Evolutionary conservation across 495 filamentous ascomycete species (phyloP), one percentile per base, ranked within the genome.

Genomic region (Penicillium robsamsonii): DNA sequence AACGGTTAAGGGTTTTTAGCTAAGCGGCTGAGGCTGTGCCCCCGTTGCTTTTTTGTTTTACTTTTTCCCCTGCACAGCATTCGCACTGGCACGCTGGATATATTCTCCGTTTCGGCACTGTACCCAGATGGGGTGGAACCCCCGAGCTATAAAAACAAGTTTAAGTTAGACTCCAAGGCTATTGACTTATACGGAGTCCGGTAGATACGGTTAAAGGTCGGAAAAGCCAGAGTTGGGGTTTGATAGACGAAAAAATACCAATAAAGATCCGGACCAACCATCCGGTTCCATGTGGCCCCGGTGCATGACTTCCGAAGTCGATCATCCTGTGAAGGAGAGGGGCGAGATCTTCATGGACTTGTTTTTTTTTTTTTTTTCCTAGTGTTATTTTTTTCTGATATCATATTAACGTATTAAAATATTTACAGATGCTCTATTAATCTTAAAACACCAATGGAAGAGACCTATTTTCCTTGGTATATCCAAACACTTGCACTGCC

Each of bases 271-370:
- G 63, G 66, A 55, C 31, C 63, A 60, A 29, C 52, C 44, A 67
- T 58, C 63, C 63, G 64, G 29, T 63, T 54, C 67, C 67, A 70
- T 70, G 67, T 70, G 67, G 64, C 63, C 64, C 64, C 64, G 63
- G 66, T 66, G 63, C 63, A 55, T 22, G 22, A 22, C 48, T 69
- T 62, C 66, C 66, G 67, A 70, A 52, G 67, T 58, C 67, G 67
- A 67, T 70, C 65, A 57, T 61, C 64, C 57, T 57, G 49, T 55
- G 53, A 53, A 56, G 22, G 22, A 22, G 50, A 48, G 51, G 47
- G 62, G 57, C 62, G 59, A 62, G 65, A 67, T 63, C 65, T 67
- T 68, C 59, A 30, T 35, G 46, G 17, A n/a, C 15, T 15, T 40
- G 31, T n/a, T n/a, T 15, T 46, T 17, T 46, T 30, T 12, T 13